Conservation (phyloP, 2,329 filamentous ascomycete genomes). For the Bipolaris sorokiniana region DNA sequence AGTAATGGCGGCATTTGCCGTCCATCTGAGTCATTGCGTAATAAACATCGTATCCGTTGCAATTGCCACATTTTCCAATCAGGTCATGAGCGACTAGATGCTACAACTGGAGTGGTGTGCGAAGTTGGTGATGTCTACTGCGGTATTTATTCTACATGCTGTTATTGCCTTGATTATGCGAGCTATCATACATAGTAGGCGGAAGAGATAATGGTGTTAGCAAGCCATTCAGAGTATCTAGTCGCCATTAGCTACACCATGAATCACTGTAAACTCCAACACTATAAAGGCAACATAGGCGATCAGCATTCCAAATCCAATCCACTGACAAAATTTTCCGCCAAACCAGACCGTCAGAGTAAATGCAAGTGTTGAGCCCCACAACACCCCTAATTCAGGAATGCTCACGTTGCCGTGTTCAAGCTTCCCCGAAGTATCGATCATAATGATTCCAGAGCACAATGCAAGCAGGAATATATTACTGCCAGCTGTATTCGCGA, state of each 20-base stretch:
- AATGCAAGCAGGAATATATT: conserved; percentile 62
- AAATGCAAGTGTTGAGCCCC: not conserved
- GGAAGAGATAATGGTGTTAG: too few relatives aligned
- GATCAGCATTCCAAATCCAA: not conserved
- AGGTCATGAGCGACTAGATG: too few relatives aligned
- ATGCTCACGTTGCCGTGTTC: conserved; percentile 19
- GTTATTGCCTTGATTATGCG: too few relatives aligned
- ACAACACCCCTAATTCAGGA: not conserved
- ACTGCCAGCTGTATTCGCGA: conserved; percentile 61
- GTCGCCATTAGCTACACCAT: not conserved
- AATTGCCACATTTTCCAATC: too few relatives aligned
- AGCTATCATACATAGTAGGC: too few relatives aligned
- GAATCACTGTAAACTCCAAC: conserved; percentile 39
- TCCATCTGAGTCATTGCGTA: too few relatives aligned
- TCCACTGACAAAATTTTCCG: not conserved
- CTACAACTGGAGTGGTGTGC: too few relatives aligned
- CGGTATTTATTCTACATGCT: too few relatives aligned
- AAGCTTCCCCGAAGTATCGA: conserved; percentile 24
- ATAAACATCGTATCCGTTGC: too few relatives aligned
- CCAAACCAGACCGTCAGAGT: not conserved
- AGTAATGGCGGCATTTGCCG: too few relatives aligned
- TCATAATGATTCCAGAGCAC: conserved; percentile 52
- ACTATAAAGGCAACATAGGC: conserved; percentile 45
- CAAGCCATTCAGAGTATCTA: too few relatives aligned
- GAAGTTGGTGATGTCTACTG: too few relatives aligned